Conservation (phyloP, 2,329 filamentous ascomycete species). For the Rhinocladiella similis region DNA sequence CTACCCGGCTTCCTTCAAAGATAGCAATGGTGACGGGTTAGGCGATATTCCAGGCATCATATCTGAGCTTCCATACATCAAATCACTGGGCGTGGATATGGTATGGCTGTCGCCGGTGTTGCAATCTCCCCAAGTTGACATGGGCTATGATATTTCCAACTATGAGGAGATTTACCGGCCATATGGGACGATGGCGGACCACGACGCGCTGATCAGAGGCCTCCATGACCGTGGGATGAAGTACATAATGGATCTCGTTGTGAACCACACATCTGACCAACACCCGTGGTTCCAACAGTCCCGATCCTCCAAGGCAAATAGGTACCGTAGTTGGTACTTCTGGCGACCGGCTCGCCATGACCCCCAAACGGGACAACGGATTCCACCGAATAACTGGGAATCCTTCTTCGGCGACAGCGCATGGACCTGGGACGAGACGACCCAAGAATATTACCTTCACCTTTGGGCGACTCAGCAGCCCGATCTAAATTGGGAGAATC, state of each 20-base stretch:
- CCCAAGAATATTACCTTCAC: conserved; percentile 70
- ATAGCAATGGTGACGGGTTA: conserved; percentile 60
- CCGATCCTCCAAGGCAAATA: conserved; percentile 39
- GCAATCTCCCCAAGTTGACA: conserved; percentile 64
- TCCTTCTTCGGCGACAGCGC: conserved; percentile 38
- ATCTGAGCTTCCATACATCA: conserved; percentile 62
- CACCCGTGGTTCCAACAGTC: conserved; percentile 69
- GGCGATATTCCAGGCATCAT: conserved; percentile 65
- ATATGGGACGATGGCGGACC: conserved; percentile 63
- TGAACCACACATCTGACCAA: conserved; percentile 71
- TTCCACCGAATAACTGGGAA: conserved; percentile 70
- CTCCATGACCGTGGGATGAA: conserved; percentile 62
- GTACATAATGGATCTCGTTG: conserved; percentile 70
- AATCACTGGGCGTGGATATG: conserved; percentile 61
- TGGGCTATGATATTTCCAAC: conserved; percentile 70
- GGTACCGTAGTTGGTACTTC: no score
- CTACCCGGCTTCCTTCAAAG: conserved; percentile 62
- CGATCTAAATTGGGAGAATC: conserved; percentile 76
- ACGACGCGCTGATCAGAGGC: conserved; percentile 58
- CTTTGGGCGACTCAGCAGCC: conserved; percentile 72
- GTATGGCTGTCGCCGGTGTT: conserved; percentile 70
- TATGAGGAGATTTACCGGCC: conserved; percentile 62
- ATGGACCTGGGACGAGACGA: conserved; percentile 65
- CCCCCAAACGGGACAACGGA: conserved; percentile 48
- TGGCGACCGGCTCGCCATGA: conserved; percentile 41